phyloP scores from a whole-genome alignment of 2,329 filamentous ascomycete genomes.

The Diaporthe ampelina region DNA sequence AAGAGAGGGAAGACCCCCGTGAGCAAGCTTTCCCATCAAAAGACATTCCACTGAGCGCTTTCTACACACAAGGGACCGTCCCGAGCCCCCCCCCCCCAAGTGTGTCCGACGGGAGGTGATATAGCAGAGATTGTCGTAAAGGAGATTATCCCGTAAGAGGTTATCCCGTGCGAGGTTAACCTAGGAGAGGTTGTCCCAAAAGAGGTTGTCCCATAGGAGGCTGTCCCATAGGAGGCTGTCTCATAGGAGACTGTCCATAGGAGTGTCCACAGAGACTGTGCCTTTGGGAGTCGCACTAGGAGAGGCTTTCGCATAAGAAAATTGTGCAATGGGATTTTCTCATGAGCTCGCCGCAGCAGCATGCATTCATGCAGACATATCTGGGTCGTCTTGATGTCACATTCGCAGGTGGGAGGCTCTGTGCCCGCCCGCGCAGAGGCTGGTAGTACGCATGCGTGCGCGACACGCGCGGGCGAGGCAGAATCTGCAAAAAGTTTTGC shows the following conservation, averaged over 20 bases:
- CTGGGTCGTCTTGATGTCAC: background rate
- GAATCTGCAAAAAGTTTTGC: background rate
- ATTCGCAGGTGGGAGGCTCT: background rate
- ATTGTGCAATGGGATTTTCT: background rate
- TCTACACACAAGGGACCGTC: too few relatives aligned
- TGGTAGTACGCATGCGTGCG: background rate
- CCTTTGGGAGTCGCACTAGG: background rate
- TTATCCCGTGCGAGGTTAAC: too few relatives aligned
- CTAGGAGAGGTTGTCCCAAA: background rate
- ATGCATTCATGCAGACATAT: background rate
- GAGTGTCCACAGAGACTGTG: too few relatives aligned
- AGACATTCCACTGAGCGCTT: too few relatives aligned
- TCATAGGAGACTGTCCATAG: too few relatives aligned
- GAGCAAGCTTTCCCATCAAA: background rate
- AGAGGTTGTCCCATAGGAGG: background rate
- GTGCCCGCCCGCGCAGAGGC: too few relatives aligned
- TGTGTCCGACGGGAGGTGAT: too few relatives aligned
- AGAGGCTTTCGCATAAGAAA: too few relatives aligned
- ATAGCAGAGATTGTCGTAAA: background rate
- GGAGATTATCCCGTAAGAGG: background rate
- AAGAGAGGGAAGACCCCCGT: background rate
- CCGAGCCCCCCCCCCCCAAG: too few relatives aligned
- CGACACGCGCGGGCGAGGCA: background rate
- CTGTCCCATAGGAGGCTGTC: too few relatives aligned
- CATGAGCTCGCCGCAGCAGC: background rate